Percentiles rank a stretch among this genome's conserved stretches.
Conservation (phyloP, 2,329 filamentous ascomycete genomes). For the Sporothrix schenckii region DNA sequence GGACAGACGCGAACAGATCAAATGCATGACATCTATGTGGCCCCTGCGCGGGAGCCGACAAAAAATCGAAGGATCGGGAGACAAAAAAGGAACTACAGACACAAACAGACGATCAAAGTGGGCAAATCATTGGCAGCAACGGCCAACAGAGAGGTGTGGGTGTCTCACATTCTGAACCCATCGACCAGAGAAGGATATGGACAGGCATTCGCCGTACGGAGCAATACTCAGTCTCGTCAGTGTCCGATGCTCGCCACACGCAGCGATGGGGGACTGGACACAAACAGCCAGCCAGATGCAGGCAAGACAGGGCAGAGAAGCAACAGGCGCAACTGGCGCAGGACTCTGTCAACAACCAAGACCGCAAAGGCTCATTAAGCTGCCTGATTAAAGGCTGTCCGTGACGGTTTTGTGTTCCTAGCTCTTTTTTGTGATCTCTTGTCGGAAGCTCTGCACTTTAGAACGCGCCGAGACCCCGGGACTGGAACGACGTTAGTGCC, state of each 20-base stretch:
- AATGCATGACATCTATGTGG: background rate
- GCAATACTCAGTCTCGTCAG: no score
- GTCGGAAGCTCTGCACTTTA: slow-evolving; percentile 8
- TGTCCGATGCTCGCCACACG: background rate
- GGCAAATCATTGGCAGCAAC: background rate
- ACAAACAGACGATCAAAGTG: slow-evolving; percentile 6
- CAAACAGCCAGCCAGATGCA: slow-evolving; percentile 12
- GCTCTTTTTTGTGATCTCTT: background rate
- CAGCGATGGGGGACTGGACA: background rate
- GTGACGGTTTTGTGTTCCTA: background rate
- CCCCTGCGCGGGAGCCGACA: slow-evolving; percentile 19
- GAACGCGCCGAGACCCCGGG: slow-evolving; percentile 3
- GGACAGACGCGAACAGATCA: background rate
- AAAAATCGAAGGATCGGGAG: background rate
- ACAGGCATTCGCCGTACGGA: background rate
- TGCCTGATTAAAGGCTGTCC: no score
- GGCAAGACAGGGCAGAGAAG: background rate
- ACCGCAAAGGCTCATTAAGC: background rate
- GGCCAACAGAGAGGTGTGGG: background rate
- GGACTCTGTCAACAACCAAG: background rate
- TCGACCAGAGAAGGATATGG: slow-evolving; percentile 19
- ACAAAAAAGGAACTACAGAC: background rate
- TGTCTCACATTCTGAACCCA: slow-evolving; percentile 25
- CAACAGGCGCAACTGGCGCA: background rate
- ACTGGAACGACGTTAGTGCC: slow-evolving; percentile 3